Base-by-base conservation (phyloP, 805 yeast species). In the Barnettozyma wickerhamii region DNA sequence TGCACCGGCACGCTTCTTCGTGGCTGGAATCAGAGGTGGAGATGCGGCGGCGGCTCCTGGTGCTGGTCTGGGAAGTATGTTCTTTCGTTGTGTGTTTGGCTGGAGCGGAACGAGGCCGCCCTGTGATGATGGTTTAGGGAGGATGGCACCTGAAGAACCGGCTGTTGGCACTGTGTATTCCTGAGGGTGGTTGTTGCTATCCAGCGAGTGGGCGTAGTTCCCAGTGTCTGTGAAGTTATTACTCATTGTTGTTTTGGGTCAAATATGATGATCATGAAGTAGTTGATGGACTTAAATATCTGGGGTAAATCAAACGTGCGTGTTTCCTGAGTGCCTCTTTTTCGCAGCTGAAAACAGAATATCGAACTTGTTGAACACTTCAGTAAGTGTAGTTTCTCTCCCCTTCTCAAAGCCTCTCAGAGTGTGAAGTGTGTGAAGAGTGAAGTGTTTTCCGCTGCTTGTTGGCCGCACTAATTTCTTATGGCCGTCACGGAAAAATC, bases 171-270 rank as follows among this genome's bases (percentile, higher is more conserved):
- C n/a, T n/a, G n/a, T n/a, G n/a, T 38, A 40, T 28, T 20, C 17
- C 20, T 30, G 18, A n/a, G 20, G 23, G 30, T 46, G 26, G 6
- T 20, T 18, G 6, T 20, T 18, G 37, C 51, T 21, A 30, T 50
- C 46, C 35, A 55, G 44, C 34, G 51, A 41, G 30, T 38, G 45
- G 10, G 55, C 60, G 32, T 53, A 56, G 40, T 39, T 51, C 34
- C 45, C 55, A 4, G 60, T 56, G 31, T 56, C 60, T 7, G 60
- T 55, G 48, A 56, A 56, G 46, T 56, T 46, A 32, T 55, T 56
- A 31, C 59, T 56, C 60, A 56, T 54, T 38, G 33, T 32, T n/a
- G 6, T n/a, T n/a, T n/a, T n/a, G n/a, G n/a, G n/a, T n/a, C n/a
- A 21, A 27, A 19, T 33, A 28, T 13, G 31, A 21, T 32, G 38